A percentile compares a stretch with the other conserved stretches of the same genome.
Evolutionary conservation across 306 rosid genomes (phyloP).

Genomic region (Arachis stenosperma): DNA sequence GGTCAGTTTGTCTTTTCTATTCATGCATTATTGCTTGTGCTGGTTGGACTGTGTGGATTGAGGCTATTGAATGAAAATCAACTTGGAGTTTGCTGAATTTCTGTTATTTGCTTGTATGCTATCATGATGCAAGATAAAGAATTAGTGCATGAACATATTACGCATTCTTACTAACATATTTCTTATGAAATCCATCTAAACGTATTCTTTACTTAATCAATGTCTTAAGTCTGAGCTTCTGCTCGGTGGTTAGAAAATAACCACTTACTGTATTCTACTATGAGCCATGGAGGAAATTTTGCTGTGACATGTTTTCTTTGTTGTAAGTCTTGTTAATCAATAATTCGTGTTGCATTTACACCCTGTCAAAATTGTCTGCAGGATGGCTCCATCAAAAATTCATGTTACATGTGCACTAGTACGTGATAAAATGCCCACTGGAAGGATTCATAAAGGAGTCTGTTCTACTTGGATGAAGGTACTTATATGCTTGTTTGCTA

Average conservation of each 20-base stretch:
- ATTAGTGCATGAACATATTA: conserved; percentile 10
- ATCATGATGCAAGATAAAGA: neutral
- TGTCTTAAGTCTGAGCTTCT: conserved; percentile 7
- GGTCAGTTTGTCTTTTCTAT: conserved; percentile 45
- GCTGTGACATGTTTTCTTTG: conserved; percentile 17
- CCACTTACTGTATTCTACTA: too few species aligned
- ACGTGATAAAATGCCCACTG: conserved; percentile 72
- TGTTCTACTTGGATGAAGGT: conserved; percentile 99
- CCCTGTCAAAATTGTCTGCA: conserved; percentile 47
- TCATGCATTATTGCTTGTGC: conserved; percentile 23
- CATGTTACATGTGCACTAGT: conserved; percentile 98
- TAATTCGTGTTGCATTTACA: conserved; percentile 24
- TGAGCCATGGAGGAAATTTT: conserved; percentile 4
- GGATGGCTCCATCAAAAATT: conserved; percentile 81
- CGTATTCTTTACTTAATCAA: neutral
- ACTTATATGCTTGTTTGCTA: conserved; percentile 30
- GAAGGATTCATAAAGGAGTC: conserved; percentile 86
- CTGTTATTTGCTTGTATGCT: conserved; percentile 10
- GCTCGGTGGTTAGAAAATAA: neutral
- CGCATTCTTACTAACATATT: neutral
- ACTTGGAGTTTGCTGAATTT: conserved; percentile 25
- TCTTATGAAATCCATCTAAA: conserved; percentile 4
- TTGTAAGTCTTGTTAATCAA: neutral
- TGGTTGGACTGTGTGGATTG: neutral
- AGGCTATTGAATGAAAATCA: conserved; percentile 21